A percentile compares a stretch with the other conserved stretches of the same genome.
phyloP scores from a whole-genome alignment of 495 filamentous ascomycete genomes.

The Cercophora sp. region DNA sequence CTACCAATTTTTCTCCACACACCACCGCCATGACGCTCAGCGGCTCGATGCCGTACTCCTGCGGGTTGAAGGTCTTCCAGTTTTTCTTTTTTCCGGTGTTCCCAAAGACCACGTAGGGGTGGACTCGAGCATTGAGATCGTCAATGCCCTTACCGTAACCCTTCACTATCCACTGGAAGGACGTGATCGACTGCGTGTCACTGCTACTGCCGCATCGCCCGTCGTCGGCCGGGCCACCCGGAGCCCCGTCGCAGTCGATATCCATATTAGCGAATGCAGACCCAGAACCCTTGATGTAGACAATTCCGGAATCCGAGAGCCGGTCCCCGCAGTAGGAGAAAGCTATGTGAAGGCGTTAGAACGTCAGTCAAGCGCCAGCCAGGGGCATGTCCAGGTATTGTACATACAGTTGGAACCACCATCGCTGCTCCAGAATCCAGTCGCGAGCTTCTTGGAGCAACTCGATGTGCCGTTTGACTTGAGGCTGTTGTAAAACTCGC shows the following conservation, averaged over 20 bases:
- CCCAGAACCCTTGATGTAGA: slow-evolving; percentile 36
- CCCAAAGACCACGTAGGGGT: slow-evolving; percentile 65
- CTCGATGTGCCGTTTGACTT: slow-evolving; percentile 23
- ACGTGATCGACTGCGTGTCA: slow-evolving; percentile 51
- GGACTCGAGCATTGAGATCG: slow-evolving; percentile 58
- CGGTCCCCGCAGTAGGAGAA: slow-evolving; percentile 42
- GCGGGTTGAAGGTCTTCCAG: slow-evolving; percentile 49
- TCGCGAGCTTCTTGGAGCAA: slow-evolving; percentile 31
- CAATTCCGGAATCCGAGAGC: slow-evolving; percentile 26
- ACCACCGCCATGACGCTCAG: slow-evolving; percentile 63
- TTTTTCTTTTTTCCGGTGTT: slow-evolving; percentile 43
- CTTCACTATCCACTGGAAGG: slow-evolving; percentile 49
- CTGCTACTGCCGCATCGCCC: slow-evolving; percentile 46
- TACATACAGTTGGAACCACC: slow-evolving; percentile 30
- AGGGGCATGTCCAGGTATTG: not conserved
- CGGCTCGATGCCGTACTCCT: slow-evolving; percentile 50
- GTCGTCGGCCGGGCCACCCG: slow-evolving; percentile 43
- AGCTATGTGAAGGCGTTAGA: slow-evolving; percentile 15
- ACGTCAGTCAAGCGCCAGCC: too few relatives aligned
- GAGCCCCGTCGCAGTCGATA: slow-evolving; percentile 64
- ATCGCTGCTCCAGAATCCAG: slow-evolving; percentile 35
- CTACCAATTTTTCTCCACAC: slow-evolving; percentile 52
- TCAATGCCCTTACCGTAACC: slow-evolving; percentile 42
- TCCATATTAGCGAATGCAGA: slow-evolving; percentile 53
- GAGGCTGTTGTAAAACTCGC: slow-evolving; percentile 33